Base-by-base conservation (phyloP, 1,139 yeast species). In the Dujonia santamariae region DNA sequence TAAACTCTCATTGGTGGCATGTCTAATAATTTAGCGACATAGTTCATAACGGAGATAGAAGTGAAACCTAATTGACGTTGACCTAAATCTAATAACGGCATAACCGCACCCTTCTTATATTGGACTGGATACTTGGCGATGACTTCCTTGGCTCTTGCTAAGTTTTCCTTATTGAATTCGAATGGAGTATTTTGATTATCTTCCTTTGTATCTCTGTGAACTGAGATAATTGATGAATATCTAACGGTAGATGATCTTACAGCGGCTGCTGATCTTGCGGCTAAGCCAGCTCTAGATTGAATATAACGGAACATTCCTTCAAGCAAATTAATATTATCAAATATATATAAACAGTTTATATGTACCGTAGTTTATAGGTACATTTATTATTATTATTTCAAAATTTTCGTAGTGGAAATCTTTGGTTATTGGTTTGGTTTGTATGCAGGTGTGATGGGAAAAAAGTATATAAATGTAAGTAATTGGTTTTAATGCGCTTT, bases 1-100 rank as follows among this genome's bases (percentile, higher is more conserved):
- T 86, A 86, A 21, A 86, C 96, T 67, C 96, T 78, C 96, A 86
- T 86, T 44, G 95, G 95, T 21, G 96, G 96, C 82, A 86, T 83
- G 53, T 85, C 92, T 53, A 85, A 73, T 53, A 83, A 55, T 61
- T 82, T 78, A 41, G 95, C 96, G 29, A 86, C 95, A 56, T 90
- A 88, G 66, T 90, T 87, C 92, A 92, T 85, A 43, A 88, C 96
- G 19, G 90, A 74, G 46, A 87, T 85, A 32, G 95, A 84, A 32
- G 95, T 84, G 68, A 82, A 86, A 1, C 96, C 96, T 40, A 72
- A 70, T 63, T 86, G 96, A 54, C 95, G 85, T 63, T 86, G 96
- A 30, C 95, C 96, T 49, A 86, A 68, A 54, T 85, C 95, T 47
- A 86, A 72, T 41, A 86, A 70, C 14, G 95, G 95, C 95, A 86